Percentiles rank a stretch among this genome's conserved stretches.
Conservation (phyloP, 176 grass and related monocot species). For the Microstegium vimineum region DNA sequence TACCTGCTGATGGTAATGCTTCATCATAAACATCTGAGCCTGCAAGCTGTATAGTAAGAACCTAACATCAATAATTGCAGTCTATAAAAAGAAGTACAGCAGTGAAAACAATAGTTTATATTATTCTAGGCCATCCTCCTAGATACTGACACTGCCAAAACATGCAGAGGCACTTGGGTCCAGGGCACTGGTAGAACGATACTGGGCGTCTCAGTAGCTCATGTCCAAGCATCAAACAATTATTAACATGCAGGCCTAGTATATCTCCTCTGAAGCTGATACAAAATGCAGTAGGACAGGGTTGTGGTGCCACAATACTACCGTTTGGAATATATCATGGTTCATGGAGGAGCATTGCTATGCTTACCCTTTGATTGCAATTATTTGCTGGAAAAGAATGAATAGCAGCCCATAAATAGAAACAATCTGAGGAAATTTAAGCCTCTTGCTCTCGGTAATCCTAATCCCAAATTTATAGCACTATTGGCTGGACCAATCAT, state of each 20-base stretch:
- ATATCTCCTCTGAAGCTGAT: no score
- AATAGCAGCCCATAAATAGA: no score
- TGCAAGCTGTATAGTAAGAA: slow-evolving; percentile 71
- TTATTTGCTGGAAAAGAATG: neutral
- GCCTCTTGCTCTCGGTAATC: neutral
- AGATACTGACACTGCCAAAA: neutral
- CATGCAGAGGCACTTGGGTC: neutral
- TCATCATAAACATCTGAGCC: slow-evolving; percentile 85
- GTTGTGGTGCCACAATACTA: no score
- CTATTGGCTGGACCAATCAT: neutral
- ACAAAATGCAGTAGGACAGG: no score
- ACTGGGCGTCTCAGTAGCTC: neutral
- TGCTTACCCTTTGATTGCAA: neutral
- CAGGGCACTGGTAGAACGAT: neutral
- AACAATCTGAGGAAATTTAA: neutral
- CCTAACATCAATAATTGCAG: slow-evolving; percentile 10
- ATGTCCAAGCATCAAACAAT: no score
- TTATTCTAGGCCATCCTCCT: neutral
- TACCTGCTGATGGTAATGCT: slow-evolving; percentile 79
- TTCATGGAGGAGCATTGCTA: neutral
- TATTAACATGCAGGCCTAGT: neutral
- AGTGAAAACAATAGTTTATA: neutral
- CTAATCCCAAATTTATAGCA: neutral
- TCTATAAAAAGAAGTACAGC: neutral
- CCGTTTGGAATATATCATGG: neutral